Evolutionary conservation across 78 protist genomes (phyloP).

Genomic region (Dictyostelium citrinum): DNA sequence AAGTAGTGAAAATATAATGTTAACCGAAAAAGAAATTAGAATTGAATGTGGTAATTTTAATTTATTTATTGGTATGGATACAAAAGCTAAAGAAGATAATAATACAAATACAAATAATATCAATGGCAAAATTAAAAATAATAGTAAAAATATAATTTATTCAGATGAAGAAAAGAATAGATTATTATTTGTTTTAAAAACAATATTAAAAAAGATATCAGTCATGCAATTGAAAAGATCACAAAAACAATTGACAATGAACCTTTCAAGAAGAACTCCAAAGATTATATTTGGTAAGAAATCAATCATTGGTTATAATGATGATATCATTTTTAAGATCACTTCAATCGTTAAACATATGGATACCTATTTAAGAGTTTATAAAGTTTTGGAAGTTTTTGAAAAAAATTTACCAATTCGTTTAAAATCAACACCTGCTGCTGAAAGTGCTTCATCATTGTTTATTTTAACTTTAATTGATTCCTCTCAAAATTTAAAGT

Average conservation of each 20-base stretch:
- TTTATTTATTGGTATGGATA: conserved; percentile 62
- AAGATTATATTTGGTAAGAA: conserved; percentile 38
- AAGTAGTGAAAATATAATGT: conserved; percentile 38
- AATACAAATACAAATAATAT: not conserved
- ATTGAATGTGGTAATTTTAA: conserved; percentile 67
- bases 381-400: conserved; percentile 10
- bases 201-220: conserved; percentile 13
- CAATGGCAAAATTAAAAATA: not conserved
- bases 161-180: conserved; percentile 30
- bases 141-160: not conserved
- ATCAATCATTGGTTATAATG: not conserved
- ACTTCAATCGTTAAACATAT: conserved; percentile 50
- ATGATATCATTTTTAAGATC: conserved; percentile 3
- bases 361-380: conserved; percentile 43
- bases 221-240: conserved; percentile 53
- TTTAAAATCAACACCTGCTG: conserved; percentile 29
- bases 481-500: not conserved
- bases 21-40: conserved; percentile 67
- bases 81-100: not conserved
- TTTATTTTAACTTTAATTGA: conserved; percentile 34
- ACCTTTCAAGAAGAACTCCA: conserved; percentile 27
- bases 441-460: not conserved
- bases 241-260: conserved; percentile 50
- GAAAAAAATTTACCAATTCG: conserved; percentile 31
- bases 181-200: conserved; percentile 47